These are phyloP conservation scores for Meripilus lineatus DNA, from an alignment of 1,284 basidiomycete genomes.

Conservation along the genomic window DNA sequence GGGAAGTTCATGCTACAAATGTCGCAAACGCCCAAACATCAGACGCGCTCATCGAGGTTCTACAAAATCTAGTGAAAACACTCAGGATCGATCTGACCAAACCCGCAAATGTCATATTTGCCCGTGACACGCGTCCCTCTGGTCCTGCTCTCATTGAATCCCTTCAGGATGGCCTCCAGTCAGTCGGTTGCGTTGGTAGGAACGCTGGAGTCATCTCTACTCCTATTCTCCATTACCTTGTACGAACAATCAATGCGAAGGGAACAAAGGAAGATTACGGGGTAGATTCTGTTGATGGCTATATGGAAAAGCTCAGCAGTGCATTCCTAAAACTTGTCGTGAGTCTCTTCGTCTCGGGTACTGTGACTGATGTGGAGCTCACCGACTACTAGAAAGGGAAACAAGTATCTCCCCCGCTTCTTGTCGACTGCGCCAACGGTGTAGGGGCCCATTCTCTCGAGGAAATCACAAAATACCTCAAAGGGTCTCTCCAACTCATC, in stretches of 20 bases:
- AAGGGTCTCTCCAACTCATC: slow-evolving; percentile 48
- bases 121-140: slow-evolving; percentile 90
- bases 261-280: slow-evolving; percentile 77
- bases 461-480: slow-evolving; percentile 53
- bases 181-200: slow-evolving; percentile 60
- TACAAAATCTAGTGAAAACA: slow-evolving; percentile 61
- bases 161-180: slow-evolving; percentile 79
- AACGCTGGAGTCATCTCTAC: slow-evolving; percentile 88
- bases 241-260: slow-evolving; percentile 85
- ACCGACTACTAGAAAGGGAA: slow-evolving; percentile 49
- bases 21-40: slow-evolving; percentile 85
- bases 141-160: slow-evolving; percentile 80
- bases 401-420: slow-evolving; percentile 53
- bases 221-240: slow-evolving; percentile 94
- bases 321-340: slow-evolving; percentile 90
- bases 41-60: slow-evolving; percentile 64
- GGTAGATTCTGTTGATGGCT: slow-evolving; percentile 81
- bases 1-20: slow-evolving; percentile 87
- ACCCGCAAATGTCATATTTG: slow-evolving; percentile 85
- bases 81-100: slow-evolving; percentile 77
- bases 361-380: slow-evolving; percentile 11
- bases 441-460: slow-evolving; percentile 80
- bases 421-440: slow-evolving; percentile 97
- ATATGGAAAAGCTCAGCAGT: slow-evolving; percentile 79
- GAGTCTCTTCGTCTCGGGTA: slow-evolving; percentile 28